Evolutionary conservation across 2,329 filamentous ascomycete species (phyloP), one percentile per base, ranked within the genome.

Genomic region (Paramyrothecium sp.): DNA sequence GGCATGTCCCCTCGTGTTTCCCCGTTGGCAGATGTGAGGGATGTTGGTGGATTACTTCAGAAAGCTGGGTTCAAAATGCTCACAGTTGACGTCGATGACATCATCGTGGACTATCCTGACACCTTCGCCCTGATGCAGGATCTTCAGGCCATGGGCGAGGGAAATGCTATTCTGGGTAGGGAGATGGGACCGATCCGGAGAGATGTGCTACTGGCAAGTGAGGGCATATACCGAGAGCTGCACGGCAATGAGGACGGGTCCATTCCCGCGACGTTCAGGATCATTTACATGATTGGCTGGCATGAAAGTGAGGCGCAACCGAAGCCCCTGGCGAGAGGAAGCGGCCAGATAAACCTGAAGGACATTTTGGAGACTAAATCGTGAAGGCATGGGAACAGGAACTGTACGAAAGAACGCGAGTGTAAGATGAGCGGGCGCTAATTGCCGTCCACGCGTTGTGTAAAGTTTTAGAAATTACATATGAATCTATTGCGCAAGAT

Each of bases 231-330:
- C 71, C 83, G 86, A 51, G 88, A 89, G 69, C 76, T 99, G 56
- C 92, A 99, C 73, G 93, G 91, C 19, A 92, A 96, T 67, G 83
- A 87, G 48, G 89, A 91, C 66, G 89, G 84, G 20, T 85, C 78
- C 1, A 81, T 95, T 60, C 95, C 95, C 1, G 95, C 95, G 1
- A 99, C 95, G 0, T 99, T 97, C 70, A 84, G 95, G 64, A 83
- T 97, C 65, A 97, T 99, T 60, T 97, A 95, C 73, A 97, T 98
- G 93, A 99, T 99, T 74, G 95, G 95, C 0, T 99, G 95, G 95
- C 96, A 94, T 71, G 90, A 93, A 63, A 89, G 90, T 2, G 82
- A 84, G 30, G 85, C 88, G 54, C 93, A 98, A 75, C 81, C 88
- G 2, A 81, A 94, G 74, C 93, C 95, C 5, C 76, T 98, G 57